Evolutionary conservation across 2,329 filamentous ascomycete species (phyloP).

Genomic region (Microascus cirrosus): DNA sequence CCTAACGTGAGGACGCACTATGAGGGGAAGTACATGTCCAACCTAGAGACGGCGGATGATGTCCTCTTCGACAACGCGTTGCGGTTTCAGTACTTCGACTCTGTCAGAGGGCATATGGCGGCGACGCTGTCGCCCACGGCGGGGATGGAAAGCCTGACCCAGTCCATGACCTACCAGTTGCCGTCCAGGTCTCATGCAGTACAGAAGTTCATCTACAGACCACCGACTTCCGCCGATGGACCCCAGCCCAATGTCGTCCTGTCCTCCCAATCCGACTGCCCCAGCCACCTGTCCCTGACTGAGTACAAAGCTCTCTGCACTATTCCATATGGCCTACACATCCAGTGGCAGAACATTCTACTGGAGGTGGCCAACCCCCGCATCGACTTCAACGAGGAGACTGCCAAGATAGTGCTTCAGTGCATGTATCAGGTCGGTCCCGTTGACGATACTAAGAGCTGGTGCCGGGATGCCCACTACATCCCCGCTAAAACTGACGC

Average conservation of each 20-base stretch:
- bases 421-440: conserved; percentile 34
- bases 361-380: conserved; percentile 32
- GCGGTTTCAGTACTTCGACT: conserved; percentile 25
- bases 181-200: conserved; percentile 19
- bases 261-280: conserved; percentile 34
- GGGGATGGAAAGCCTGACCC: conserved; percentile 14
- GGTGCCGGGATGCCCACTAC: conserved; percentile 20
- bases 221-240: conserved; percentile 13
- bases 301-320: conserved; percentile 43
- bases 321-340: conserved; percentile 30
- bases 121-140: no score
- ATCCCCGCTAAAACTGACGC: conserved; percentile 16
- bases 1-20: conserved; percentile 21
- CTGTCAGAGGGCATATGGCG: neutral
- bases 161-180: conserved; percentile 28
- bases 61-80: conserved; percentile 36
- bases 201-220: conserved; percentile 25
- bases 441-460: neutral
- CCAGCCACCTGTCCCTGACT: conserved; percentile 31
- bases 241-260: conserved; percentile 38
- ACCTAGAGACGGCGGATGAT: conserved; percentile 8
- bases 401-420: conserved; percentile 35
- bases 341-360: conserved; percentile 47
- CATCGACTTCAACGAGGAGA: conserved; percentile 41
- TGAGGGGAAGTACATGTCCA: neutral